Base-by-base conservation (phyloP, 176 grass and related monocot genomes). In the Alopecurus myosuroides region DNA sequence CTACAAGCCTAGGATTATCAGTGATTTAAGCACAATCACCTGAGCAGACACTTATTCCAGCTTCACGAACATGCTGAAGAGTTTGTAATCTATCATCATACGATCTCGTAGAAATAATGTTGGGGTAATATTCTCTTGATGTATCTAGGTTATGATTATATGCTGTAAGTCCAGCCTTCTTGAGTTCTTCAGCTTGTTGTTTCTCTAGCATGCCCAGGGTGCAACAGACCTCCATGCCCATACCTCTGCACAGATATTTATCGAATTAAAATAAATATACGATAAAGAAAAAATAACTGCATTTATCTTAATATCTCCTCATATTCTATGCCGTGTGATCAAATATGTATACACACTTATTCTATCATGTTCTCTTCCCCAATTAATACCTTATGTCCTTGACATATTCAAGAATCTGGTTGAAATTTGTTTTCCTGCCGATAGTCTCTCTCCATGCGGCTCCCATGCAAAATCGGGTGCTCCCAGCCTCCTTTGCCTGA, bases 131-230 rank as follows among this genome's bases (percentile, higher is more conserved):
- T 83, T 99, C 97, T 91, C 94, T 99, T 64, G 97, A 99, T 84
- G 97, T 99, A 84, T 99, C 94, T 46, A 99, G 84, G 83, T 99
- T 99, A 88, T 99, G 97, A 88, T 97, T 99, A 89, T 99, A 99
- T 18, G 97, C 97, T 76, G 97, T 99, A 70, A 99, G 97, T 28
- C 97, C 97, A 49, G 94, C 97, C 82, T 99, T 89, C 80, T 99
- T 99, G 33, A 99, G 97, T 72, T 94, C 86, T 85, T 89, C 90
- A 17, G 97, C 94, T 80, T 99, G 97, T 73, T 97, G 94, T 86
- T 99, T 96, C 88, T 99, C 97, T 85, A 99, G 67, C 97, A 99
- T 99, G 86, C 97, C 97, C 28, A 99, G 80, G 58, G 97, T 99
- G 86, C 97, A 97, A 90, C 97, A 99, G 72, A 97, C 94, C 79